Percentiles rank a stretch among this genome's conserved stretches.
phyloP scores from a whole-genome alignment of 2,329 filamentous ascomycete species.

The Blumeriella jaapii region DNA sequence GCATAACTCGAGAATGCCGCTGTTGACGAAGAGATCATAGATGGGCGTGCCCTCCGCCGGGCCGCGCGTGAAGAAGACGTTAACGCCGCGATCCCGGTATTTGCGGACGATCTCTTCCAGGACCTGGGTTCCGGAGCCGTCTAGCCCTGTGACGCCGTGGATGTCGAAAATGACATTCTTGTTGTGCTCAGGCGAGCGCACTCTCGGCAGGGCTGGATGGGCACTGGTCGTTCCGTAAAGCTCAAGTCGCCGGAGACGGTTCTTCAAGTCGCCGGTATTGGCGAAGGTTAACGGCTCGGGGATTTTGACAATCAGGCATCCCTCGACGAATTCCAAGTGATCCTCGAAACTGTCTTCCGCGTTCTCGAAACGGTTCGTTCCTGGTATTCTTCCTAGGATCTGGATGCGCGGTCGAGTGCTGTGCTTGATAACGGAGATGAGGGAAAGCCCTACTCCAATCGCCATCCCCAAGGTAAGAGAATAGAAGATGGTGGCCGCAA shows the following conservation, averaged over 20 bases:
- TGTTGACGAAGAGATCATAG: conserved; percentile 61
- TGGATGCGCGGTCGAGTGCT: conserved; percentile 88
- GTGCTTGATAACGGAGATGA: conserved; percentile 82
- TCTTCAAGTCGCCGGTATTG: conserved; percentile 88
- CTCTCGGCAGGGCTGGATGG: conserved; percentile 76
- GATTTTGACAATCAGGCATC: conserved; percentile 92
- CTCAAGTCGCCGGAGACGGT: conserved; percentile 70
- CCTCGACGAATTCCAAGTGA: conserved; percentile 77
- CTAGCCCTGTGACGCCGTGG: conserved; percentile 89
- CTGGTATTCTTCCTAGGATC: conserved; percentile 81
- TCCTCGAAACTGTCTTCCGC: conserved; percentile 58
- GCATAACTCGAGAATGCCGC: conserved; percentile 74
- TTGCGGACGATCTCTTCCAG: conserved; percentile 75
- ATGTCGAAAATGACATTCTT: conserved; percentile 94
- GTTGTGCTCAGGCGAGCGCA: conserved; percentile 70
- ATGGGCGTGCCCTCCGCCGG: conserved; percentile 29
- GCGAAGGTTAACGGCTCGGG: conserved; percentile 94
- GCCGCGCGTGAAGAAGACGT: conserved; percentile 60
- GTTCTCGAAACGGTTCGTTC: conserved; percentile 76
- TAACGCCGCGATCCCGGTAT: conserved; percentile 66
- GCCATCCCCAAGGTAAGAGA: conserved; percentile 89
- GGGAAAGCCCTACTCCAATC: conserved; percentile 80
- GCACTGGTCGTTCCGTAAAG: conserved; percentile 77
- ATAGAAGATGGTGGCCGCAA: conserved; percentile 87
- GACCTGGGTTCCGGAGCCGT: conserved; percentile 88